Evolutionary conservation across 176 grass and related monocot genomes (phyloP), one percentile per base, ranked within the genome.

Genomic region (Hsuehochloa calcarea): DNA sequence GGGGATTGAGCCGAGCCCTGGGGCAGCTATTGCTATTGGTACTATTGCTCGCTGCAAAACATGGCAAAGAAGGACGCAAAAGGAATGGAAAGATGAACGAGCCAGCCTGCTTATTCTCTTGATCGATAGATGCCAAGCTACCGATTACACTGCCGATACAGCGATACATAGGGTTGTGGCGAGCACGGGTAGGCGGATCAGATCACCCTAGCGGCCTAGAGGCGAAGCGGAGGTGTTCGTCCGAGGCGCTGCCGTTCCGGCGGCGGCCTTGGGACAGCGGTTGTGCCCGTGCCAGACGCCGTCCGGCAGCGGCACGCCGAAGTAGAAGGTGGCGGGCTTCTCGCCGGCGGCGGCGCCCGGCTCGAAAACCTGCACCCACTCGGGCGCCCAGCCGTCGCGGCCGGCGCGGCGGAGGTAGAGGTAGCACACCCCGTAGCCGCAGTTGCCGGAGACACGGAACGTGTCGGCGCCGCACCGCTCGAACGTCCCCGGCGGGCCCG

Each of bases 351-450:
- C 19, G 3, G 78, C 45, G 1, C 65, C 64, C 5, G 93, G 89
- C 82, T 95, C 80, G 11, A 88, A 67, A 65, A 95, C 88, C 82
- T 90, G 87, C 8, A 98, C 87, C 85, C 91, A 93, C 38, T 92
- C 80, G 3, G 95, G 95, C 19, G 75, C 85, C 95, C 95, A 98
- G 3, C 95, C 93, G 68, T 87, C 90, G 75, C 65, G 66, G 3
- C 95, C 95, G 10, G 68, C 50, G 52, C 95, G 89, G 65, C 90
- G 86, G 58, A 98, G 87, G 75, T 98, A 95, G 60, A 98, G 85
- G 80, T 95, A 97, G 90, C 95, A 95, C 54, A 94, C 82, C 26
- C 95, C 95, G 68, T 97, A 97, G 5, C 92, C 92, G 58, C 95
- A 97, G 4, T 80, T 83, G 31, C 95, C 93, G 26, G 44, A 13